A percentile compares a stretch with the other conserved stretches of the same genome.
phyloP scores from a whole-genome alignment of 1,284 basidiomycete species.

The Phellinidium pouzarii region DNA sequence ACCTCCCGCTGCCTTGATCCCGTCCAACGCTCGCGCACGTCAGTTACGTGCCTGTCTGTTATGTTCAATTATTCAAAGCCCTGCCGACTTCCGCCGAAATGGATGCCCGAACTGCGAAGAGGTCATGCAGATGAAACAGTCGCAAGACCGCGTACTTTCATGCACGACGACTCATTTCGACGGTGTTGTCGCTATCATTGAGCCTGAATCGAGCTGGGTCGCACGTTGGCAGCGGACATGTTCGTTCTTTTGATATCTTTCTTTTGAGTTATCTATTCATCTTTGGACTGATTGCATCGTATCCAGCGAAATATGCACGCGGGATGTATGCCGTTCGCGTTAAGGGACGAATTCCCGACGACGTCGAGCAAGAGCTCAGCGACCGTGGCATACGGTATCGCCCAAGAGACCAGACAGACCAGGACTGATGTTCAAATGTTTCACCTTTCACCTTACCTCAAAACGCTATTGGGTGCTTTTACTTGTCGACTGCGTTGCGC shows the following conservation, averaged over 20 bases:
- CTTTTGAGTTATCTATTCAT: conserved; percentile 5
- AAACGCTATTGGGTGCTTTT: no score
- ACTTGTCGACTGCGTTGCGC: background rate
- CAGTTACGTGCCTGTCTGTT: conserved; percentile 86
- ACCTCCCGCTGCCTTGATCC: conserved; percentile 35
- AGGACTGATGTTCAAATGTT: conserved; percentile 39
- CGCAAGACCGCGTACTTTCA: conserved; percentile 72
- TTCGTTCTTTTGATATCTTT: conserved; percentile 35
- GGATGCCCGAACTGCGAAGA: conserved; percentile 99
- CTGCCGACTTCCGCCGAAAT: conserved; percentile 75
- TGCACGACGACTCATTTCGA: conserved; percentile 96
- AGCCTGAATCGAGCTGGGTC: conserved; percentile 92
- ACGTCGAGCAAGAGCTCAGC: conserved; percentile 75
- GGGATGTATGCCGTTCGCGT: conserved; percentile 89
- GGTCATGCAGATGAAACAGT: conserved; percentile 89
- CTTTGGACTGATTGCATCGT: background rate
- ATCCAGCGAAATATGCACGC: conserved; percentile 72
- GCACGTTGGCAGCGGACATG: conserved; percentile 88
- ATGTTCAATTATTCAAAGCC: conserved; percentile 85
- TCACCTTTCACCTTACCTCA: background rate
- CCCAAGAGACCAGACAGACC: conserved; percentile 68
- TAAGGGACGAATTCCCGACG: conserved; percentile 79
- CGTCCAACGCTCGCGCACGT: conserved; percentile 55
- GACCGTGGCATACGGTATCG: conserved; percentile 74
- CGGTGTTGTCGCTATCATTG: conserved; percentile 84